Base-by-base conservation (phyloP, 495 filamentous ascomycete genomes). In the Hypoxylon perforatum region DNA sequence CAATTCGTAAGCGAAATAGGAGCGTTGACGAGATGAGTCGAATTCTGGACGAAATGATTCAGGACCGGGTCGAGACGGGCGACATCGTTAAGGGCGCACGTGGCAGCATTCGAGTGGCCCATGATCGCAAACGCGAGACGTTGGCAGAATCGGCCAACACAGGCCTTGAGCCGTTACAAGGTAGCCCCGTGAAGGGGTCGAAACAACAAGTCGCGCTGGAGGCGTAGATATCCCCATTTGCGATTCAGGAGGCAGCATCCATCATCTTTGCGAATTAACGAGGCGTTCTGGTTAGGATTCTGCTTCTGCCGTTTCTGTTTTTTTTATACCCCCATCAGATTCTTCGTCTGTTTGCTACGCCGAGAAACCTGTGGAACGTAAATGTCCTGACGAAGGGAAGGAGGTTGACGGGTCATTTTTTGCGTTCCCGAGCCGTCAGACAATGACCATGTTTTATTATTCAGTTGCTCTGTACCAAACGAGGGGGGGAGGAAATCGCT, bases 31-130 rank as follows among this genome's bases (percentile, higher is more conserved):
- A 96, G 75, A 91, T 96, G 84, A 95, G 91, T 54, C 84, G 87
- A 46, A 92, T 97, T 78, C 84, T 97, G 28, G 93, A 97, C 65
- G 91, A 95, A 75, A 97, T 97, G 93, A 95, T 97, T 60, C 91
- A 92, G 75, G 90, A 92, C 71, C 87, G 90, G 18, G 90, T 94
- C 50, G 90, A 93, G 64, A 82, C 81, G 25, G 90, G 90, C 14
- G 84, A 88, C 47, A 67, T 90, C 41, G 79, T 90, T 23, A 85
- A 88, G 55, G 82, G 86, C 42, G 75, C 77, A 30, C 80, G 86
- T 49, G 87, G 87, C 12, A 85, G 84, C 58, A 78, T 88, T 35
- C 78, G 81, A 23, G 55, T 87, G 22, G 78, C 80, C 14, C 70
- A 66, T 2, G 75, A 77, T 33, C 54, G 68, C 33, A 75, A 73